These are phyloP conservation scores for Leptomonas seymouri DNA, from an alignment of 208 protist genomes.

Conservation along the genomic window DNA sequence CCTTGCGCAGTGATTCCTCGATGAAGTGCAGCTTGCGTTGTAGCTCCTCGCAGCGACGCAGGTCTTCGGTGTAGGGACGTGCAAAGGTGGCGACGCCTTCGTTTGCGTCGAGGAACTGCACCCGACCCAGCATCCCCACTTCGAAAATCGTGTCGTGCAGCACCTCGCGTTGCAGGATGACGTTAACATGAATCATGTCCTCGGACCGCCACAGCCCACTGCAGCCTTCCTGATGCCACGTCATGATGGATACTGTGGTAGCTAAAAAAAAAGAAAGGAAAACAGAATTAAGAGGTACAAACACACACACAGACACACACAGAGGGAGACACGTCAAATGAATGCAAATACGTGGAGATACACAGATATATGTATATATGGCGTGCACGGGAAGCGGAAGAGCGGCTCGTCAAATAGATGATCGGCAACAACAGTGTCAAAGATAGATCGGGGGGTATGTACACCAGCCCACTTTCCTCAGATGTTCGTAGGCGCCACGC, in stretches of 20 bases:
- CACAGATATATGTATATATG: too few species aligned
- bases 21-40: constrained; percentile 96
- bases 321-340: neutral
- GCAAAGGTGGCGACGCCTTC: constrained; percentile 93
- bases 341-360: too few species aligned
- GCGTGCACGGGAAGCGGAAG: too few species aligned
- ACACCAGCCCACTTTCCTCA: too few species aligned
- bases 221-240: constrained; percentile 72
- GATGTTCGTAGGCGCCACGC: too few species aligned
- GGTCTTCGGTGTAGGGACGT: constrained; percentile 96
- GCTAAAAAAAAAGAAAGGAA: neutral
- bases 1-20: constrained; percentile 62
- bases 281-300: constrained; percentile 6
- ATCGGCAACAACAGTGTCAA: too few species aligned
- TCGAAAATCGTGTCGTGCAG: constrained; percentile 96
- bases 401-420: too few species aligned
- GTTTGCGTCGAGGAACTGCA: constrained; percentile 98
- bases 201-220: constrained; percentile 95
- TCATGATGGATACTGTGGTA: neutral
- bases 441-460: neutral
- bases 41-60: constrained; percentile 98
- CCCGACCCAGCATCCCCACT: constrained; percentile 94
- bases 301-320: neutral
- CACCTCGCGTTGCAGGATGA: constrained; percentile 97
- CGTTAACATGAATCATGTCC: constrained; percentile 96